Percentiles rank a stretch among this genome's conserved stretches.
Evolutionary conservation across 768 basidiomycete genomes (phyloP).

Genomic region (Termitomyces heimii): DNA sequence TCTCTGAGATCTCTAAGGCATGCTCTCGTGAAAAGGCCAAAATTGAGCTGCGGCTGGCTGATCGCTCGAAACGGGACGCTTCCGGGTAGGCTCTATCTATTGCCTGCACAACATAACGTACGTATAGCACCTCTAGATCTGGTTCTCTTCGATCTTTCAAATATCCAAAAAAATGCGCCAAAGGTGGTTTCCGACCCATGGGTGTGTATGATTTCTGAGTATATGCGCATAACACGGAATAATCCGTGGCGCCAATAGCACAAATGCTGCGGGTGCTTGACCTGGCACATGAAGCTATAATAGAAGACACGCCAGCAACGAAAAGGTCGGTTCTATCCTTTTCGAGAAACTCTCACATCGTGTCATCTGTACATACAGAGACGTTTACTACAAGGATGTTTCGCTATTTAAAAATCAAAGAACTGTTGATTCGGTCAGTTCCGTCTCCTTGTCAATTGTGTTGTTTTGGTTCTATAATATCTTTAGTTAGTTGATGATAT

Average conservation of each 20-base stretch:
- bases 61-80: constrained; percentile 23
- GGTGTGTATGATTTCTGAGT: constrained; percentile 24
- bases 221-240: background rate
- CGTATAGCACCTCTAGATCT: constrained; percentile 5
- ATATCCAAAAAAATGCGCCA: constrained; percentile 28
- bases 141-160: constrained; percentile 18
- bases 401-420: constrained; percentile 69
- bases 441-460: background rate
- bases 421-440: constrained; percentile 68
- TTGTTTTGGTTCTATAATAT: background rate
- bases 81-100: constrained; percentile 18
- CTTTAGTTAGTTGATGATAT: constrained; percentile 82
- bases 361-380: constrained; percentile 35
- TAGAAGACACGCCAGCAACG: constrained; percentile 48
- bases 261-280: constrained; percentile 64
- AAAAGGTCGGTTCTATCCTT: constrained; percentile 43
- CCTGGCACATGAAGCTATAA: constrained; percentile 62
- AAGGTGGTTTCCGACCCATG: constrained; percentile 33
- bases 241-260: constrained; percentile 33
- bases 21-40: constrained; percentile 17
- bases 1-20: background rate
- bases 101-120: background rate
- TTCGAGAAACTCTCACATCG: constrained; percentile 5
- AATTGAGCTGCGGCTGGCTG: constrained; percentile 27
- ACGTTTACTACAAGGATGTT: constrained; percentile 87